Evolutionary conservation across 768 basidiomycete species (phyloP), one percentile per base, ranked within the genome.

Genomic region (Naganishia vaughanmartiniae): DNA sequence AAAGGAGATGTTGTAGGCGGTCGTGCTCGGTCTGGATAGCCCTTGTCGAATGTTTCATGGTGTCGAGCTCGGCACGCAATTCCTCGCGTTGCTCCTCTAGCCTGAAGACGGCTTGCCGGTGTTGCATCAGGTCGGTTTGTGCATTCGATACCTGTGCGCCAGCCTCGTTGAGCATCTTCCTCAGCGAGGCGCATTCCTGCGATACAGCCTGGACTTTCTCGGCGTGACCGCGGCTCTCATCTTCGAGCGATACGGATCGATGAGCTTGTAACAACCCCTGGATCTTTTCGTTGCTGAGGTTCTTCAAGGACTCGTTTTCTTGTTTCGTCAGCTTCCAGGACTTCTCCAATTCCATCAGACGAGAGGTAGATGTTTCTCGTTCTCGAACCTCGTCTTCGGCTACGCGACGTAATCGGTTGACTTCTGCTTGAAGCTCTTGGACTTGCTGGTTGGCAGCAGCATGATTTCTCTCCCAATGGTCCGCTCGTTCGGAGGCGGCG

Each of bases 291-390:
- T 92, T 95, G 2, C 93, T 93, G 65, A 93, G 83, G 26, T 90
- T 89, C 66, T 93, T 85, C 80, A 93, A 88, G 1, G 90, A 87
- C 79, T 96, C 94, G 2, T 93, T 92, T 83, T 97, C 93, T 82
- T 94, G 90, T 17, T 93, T 87, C 53, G 92, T 92, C 80, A 92
- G 90, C 30, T 90, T 87, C 89, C 93, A 96, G 11, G 90, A 87
- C 77, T 90, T 92, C 82, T 96, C 94, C 53, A 89, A 88, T 66
- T 94, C 91, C 30, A 86, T 83, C 53, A 94, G 82, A 67, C 89
- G 85, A 12, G 84, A 82, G 54, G 87, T 86, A 7, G 88, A 84
- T 11, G 87, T 81, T 72, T 94, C 92, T 19, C 87, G 86, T 79
- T 96, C 94, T 2, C 86, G 83, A 0, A 85, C 86, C 70, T 88